Evolutionary conservation across 2,329 filamentous ascomycete species (phyloP).

Genomic region (Lecanosticta acicola): DNA sequence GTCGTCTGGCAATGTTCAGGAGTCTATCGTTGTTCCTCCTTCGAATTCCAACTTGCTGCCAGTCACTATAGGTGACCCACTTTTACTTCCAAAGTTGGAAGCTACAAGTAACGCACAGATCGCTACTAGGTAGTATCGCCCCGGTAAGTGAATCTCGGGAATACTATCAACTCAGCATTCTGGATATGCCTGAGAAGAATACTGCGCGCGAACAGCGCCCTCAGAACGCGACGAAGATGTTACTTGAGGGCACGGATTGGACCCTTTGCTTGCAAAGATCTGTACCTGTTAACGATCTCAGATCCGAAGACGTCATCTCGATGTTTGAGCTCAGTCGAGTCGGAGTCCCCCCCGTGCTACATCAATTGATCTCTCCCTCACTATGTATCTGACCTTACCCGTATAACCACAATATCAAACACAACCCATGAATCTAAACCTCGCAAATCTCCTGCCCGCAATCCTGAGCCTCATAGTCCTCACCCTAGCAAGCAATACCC

Average conservation of each 20-base stretch:
- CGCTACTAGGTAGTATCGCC: too few relatives aligned
- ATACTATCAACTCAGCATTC: neutral
- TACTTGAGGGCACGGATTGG: too few relatives aligned
- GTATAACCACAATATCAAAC: neutral
- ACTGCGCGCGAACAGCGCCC: neutral
- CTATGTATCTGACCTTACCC: neutral
- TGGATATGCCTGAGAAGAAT: too few relatives aligned
- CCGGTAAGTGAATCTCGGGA: neutral
- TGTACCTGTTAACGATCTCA: neutral
- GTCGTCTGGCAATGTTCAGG: too few relatives aligned
- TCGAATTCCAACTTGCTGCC: too few relatives aligned
- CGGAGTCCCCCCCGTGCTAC: neutral
- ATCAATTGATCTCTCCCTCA: neutral
- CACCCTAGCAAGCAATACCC: constrained; percentile 4
- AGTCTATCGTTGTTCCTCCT: too few relatives aligned
- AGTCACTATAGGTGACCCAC: neutral
- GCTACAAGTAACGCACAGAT: neutral
- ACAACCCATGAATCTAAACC: neutral
- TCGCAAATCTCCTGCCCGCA: neutral
- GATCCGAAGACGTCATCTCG: neutral
- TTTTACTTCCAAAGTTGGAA: neutral
- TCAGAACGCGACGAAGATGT: neutral
- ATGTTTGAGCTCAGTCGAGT: constrained; percentile 1
- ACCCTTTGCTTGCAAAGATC: neutral
- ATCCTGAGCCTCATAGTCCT: constrained; percentile 5